Conservation (phyloP, 805 yeast genomes). For the Schwanniomyces vanrijiae region DNA sequence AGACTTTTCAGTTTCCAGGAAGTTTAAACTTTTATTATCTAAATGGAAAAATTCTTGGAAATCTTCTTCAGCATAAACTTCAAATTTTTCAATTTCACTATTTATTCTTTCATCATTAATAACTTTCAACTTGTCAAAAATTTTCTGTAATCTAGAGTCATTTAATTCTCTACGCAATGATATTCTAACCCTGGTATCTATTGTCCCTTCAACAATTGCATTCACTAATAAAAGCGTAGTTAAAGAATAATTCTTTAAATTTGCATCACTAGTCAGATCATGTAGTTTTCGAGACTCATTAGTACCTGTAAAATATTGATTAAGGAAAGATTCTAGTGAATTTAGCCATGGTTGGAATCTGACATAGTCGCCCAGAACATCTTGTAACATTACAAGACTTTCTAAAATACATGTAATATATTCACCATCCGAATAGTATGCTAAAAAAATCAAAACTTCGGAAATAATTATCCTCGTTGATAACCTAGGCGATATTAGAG, state of each 20-base stretch:
- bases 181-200: conserved; percentile 24
- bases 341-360: conserved; percentile 43
- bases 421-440: conserved; percentile 24
- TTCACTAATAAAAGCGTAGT: conserved; percentile 38
- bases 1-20: conserved; percentile 1
- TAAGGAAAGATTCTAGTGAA: conserved; percentile 34
- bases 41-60: conserved; percentile 20
- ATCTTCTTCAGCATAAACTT: conserved; percentile 40
- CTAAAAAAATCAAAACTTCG: conserved; percentile 39
- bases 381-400: conserved; percentile 33
- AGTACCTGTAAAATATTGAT: conserved; percentile 21
- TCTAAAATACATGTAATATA: conserved; percentile 28
- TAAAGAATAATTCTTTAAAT: conserved; percentile 31
- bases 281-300: conserved; percentile 1
- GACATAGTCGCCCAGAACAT: conserved; percentile 31
- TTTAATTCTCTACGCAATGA: conserved; percentile 34
- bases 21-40: not conserved
- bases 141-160: conserved; percentile 33
- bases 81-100: conserved; percentile 39
- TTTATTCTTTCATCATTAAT: conserved; percentile 30
- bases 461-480: conserved; percentile 41
- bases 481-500: conserved; percentile 40
- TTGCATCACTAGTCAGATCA: conserved; percentile 13
- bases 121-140: conserved; percentile 34
- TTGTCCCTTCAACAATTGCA: conserved; percentile 29